These are phyloP conservation scores for Coniochaeta hoffmannii DNA, from an alignment of 2,329 filamentous ascomycete genomes.

Conservation along the genomic window DNA sequence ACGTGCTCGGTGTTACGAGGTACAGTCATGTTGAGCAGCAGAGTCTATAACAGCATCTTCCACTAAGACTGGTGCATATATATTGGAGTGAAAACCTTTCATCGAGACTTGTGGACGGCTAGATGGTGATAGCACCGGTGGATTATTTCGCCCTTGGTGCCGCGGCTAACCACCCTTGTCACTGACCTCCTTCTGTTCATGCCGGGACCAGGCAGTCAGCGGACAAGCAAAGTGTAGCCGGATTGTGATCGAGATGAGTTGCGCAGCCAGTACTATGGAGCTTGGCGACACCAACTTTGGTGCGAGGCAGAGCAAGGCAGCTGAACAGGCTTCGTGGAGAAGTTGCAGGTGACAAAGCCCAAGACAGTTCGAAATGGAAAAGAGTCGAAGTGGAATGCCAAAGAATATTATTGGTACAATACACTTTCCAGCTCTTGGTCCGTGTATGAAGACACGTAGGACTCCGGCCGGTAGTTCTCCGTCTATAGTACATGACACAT, in stretches of 20 bases:
- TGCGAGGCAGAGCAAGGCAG: background rate
- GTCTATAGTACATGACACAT: conserved; percentile 5
- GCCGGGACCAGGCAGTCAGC: background rate
- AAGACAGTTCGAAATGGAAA: background rate
- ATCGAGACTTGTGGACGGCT: background rate
- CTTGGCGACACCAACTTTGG: background rate
- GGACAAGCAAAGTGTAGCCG: background rate
- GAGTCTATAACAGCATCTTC: background rate
- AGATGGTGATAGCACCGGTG: background rate
- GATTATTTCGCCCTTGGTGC: background rate
- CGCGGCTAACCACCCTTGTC: background rate
- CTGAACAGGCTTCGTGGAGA: background rate
- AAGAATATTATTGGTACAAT: conserved; percentile 9
- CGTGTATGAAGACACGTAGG: conserved; percentile 9
- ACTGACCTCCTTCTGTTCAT: background rate
- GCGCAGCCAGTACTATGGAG: background rate
- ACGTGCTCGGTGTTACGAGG: background rate
- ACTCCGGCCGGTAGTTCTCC: background rate
- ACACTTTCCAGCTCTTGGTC: conserved; percentile 35
- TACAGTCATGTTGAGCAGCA: background rate
- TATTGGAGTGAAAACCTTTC: background rate
- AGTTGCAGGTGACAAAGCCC: background rate
- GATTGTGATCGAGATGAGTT: background rate
- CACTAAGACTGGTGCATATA: background rate
- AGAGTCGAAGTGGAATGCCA: background rate